These are phyloP conservation scores for Mrakia blollopis DNA, from an alignment of 768 basidiomycete genomes.

Conservation along the genomic window DNA sequence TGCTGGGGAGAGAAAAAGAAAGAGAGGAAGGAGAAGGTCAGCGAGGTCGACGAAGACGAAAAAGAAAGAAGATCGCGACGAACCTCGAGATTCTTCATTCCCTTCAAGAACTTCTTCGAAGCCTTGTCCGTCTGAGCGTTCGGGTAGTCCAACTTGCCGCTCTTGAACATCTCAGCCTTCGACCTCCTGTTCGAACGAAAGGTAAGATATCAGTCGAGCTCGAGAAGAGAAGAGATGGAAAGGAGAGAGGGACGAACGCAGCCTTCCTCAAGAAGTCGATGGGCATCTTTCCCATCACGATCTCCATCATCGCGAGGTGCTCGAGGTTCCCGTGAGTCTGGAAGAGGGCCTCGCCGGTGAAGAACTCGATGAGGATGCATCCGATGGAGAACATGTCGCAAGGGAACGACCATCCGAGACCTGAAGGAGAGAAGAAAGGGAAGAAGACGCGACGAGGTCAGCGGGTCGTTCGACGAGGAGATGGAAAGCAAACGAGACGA, in stretches of 20 bases:
- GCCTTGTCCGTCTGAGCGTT: conserved; percentile 79
- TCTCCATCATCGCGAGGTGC: conserved; percentile 99
- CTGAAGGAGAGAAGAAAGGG: conserved; percentile 49
- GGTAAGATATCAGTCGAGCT: neutral
- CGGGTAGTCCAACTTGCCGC: conserved; percentile 81
- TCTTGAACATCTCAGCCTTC: conserved; percentile 92
- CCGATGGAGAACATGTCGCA: conserved; percentile 98
- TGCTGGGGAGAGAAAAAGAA: conserved; percentile 58
- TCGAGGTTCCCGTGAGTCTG: conserved; percentile 99
- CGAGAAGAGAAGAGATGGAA: neutral
- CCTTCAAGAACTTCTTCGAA: conserved; percentile 88
- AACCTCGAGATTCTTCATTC: conserved; percentile 72
- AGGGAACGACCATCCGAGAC: conserved; percentile 94
- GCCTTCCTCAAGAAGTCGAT: conserved; percentile 58
- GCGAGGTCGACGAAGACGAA: neutral
- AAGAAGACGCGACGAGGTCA: neutral
- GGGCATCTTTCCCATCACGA: conserved; percentile 98
- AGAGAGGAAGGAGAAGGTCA: conserved; percentile 7
- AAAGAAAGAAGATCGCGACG: conserved; percentile 37
- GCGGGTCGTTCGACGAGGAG: neutral
- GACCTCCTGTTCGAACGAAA: conserved; percentile 41
- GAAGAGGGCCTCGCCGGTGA: conserved; percentile 94
- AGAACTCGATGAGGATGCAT: conserved; percentile 98
- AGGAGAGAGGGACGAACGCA: conserved; percentile 34
- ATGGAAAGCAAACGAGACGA: neutral